Percentiles rank a stretch among this genome's conserved stretches.
phyloP scores from a whole-genome alignment of 2,329 filamentous ascomycete species.

The Colletotrichum tropicicola region DNA sequence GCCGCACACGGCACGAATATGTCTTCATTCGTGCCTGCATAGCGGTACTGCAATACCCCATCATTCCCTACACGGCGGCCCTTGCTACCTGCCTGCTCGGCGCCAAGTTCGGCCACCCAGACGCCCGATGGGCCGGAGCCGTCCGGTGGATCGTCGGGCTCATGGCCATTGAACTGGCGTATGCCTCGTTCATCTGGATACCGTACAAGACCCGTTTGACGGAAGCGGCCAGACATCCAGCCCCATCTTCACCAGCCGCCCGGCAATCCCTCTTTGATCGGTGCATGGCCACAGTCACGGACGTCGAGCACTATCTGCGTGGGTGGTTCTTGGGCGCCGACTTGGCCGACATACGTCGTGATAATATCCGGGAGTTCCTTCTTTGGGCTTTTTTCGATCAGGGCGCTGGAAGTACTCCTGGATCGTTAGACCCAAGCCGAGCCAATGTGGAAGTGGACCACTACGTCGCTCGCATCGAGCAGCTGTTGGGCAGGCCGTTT shows the following conservation, averaged over 20 bases:
- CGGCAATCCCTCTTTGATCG: slow-evolving; percentile 65
- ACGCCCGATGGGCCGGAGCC: slow-evolving; percentile 34
- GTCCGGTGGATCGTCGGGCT: not conserved
- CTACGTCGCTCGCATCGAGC: slow-evolving; percentile 62
- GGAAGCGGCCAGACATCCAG: slow-evolving; percentile 49
- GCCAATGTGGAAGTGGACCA: slow-evolving; percentile 55
- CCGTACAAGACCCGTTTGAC: slow-evolving; percentile 52
- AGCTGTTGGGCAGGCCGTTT: slow-evolving; percentile 58
- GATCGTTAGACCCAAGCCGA: not conserved
- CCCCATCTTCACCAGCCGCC: slow-evolving; percentile 51
- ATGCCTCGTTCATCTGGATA: slow-evolving; percentile 51
- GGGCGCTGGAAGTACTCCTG: slow-evolving; percentile 33
- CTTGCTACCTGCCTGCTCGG: slow-evolving; percentile 35
- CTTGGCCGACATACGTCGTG: slow-evolving; percentile 64
- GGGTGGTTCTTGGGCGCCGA: slow-evolving; percentile 74
- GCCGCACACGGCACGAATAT: slow-evolving; percentile 32
- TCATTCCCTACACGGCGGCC: slow-evolving; percentile 51
- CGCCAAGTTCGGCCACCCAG: slow-evolving; percentile 25
- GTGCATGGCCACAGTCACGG: slow-evolving; percentile 63
- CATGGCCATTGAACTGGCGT: slow-evolving; percentile 50
- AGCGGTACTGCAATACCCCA: slow-evolving; percentile 56
- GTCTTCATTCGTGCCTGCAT: slow-evolving; percentile 56
- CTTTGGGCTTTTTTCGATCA: slow-evolving; percentile 73
- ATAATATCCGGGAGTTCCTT: slow-evolving; percentile 75
- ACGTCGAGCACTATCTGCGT: slow-evolving; percentile 64